Percentiles rank a stretch among this genome's conserved stretches.
These are phyloP conservation scores for Umbelopsis isabellina DNA, from an alignment of 192 early-diverging fungal genomes.

Conservation along the genomic window DNA sequence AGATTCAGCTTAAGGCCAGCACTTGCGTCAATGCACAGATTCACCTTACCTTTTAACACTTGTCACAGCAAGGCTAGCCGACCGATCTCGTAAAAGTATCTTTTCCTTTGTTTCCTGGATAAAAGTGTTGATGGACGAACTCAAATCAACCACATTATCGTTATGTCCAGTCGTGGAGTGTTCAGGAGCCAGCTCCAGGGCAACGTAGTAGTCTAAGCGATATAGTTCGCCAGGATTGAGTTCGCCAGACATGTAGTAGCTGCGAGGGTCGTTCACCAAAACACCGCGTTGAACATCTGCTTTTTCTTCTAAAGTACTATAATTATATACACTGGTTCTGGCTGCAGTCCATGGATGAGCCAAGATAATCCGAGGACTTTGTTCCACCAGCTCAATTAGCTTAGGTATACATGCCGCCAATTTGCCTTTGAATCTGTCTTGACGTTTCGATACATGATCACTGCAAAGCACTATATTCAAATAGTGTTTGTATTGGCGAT, in stretches of 20 bases:
- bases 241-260: neutral
- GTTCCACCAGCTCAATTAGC: conserved; percentile 22
- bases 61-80: too few relatives aligned
- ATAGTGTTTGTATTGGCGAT: conserved; percentile 26
- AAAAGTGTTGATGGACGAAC: too few relatives aligned
- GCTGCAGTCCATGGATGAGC: conserved; percentile 24
- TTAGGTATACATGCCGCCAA: conserved; percentile 25
- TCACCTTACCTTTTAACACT: too few relatives aligned
- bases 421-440: conserved; percentile 32
- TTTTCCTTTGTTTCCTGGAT: too few relatives aligned
- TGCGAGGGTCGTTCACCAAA: neutral
- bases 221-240: conserved; percentile 23
- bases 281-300: conserved; percentile 10
- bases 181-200: conserved; percentile 2
- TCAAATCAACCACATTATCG: too few relatives aligned
- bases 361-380: neutral
- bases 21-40: too few relatives aligned
- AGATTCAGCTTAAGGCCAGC: too few relatives aligned
- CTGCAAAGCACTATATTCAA: conserved; percentile 22
- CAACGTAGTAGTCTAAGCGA: conserved; percentile 30
- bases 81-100: too few relatives aligned
- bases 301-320: conserved; percentile 24
- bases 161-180: too few relatives aligned
- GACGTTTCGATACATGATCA: conserved; percentile 12
- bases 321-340: neutral